Percentiles rank a stretch among this genome's conserved stretches.
Evolutionary conservation across 208 protist genomes (phyloP).

Genomic region (Leishmania arabica): DNA sequence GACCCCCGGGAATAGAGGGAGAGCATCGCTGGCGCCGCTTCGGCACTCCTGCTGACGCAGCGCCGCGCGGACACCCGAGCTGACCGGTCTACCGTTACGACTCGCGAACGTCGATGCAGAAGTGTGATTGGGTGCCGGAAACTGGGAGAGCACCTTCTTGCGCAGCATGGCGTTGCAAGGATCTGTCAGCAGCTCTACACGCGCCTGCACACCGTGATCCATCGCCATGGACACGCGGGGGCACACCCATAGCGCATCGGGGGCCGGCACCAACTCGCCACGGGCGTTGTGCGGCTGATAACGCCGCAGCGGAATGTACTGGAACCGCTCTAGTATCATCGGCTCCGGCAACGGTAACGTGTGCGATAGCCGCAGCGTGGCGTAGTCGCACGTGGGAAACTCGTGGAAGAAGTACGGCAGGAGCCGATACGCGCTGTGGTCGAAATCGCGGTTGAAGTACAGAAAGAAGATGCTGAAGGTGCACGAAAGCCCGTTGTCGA

Average conservation of each 20-base stretch:
- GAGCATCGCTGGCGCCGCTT: neutral
- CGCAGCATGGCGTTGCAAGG: conserved; percentile 14
- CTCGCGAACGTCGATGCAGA: conserved; percentile 1
- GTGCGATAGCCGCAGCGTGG: conserved; percentile 71
- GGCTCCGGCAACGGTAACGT: conserved; percentile 59
- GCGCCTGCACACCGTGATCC: conserved; percentile 22
- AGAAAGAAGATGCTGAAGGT: conserved; percentile 71
- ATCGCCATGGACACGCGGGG: conserved; percentile 41
- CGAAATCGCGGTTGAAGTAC: conserved; percentile 81
- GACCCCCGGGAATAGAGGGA: conserved; percentile 23
- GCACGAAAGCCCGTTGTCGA: conserved; percentile 15
- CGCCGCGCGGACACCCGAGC: conserved; percentile 25
- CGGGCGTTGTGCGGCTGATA: conserved; percentile 77
- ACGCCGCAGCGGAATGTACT: conserved; percentile 77
- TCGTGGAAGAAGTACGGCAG: conserved; percentile 70
- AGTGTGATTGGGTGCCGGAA: neutral
- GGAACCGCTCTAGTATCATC: conserved; percentile 74
- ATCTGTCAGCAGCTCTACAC: conserved; percentile 16
- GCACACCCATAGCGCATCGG: conserved; percentile 81
- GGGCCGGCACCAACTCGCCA: conserved; percentile 60
- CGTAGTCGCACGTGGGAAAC: conserved; percentile 82
- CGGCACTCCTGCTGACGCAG: conserved; percentile 25
- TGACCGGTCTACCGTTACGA: neutral
- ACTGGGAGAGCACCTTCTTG: conserved; percentile 23
- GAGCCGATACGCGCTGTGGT: conserved; percentile 63